phyloP scores from a whole-genome alignment of 2,329 filamentous ascomycete species.

The Alternaria longipes region DNA sequence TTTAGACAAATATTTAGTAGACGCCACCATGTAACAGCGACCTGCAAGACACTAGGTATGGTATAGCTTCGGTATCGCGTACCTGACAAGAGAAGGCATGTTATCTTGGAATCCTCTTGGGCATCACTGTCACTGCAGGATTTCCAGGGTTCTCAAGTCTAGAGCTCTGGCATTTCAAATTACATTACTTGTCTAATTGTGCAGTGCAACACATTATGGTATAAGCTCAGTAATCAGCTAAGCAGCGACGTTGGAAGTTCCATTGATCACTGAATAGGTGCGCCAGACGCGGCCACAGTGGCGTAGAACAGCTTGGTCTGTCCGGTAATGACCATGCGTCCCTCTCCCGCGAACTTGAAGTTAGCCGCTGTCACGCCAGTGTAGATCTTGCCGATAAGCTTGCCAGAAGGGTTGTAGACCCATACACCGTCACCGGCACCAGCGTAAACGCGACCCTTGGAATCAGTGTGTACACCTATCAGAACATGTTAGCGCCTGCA shows the following conservation, averaged over 20 bases:
- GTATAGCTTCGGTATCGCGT: not conserved
- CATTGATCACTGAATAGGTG: constrained; percentile 7
- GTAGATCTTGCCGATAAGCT: constrained; percentile 53
- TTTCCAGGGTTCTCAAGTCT: not conserved
- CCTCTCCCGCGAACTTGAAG: constrained; percentile 36
- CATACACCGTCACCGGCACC: constrained; percentile 62
- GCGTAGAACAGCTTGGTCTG: constrained; percentile 38
- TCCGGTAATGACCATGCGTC: constrained; percentile 36
- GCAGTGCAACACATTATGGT: not conserved
- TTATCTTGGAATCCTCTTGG: not conserved
- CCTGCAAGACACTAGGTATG: not conserved
- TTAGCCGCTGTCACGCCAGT: constrained; percentile 33
- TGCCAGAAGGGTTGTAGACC: constrained; percentile 58
- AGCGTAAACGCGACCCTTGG: constrained; percentile 64
- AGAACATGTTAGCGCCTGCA: constrained; percentile 7
- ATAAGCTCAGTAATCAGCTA: not conserved
- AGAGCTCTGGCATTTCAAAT: not conserved
- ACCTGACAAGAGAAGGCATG: not conserved
- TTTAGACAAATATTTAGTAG: not conserved
- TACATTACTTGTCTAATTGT: constrained; percentile 4
- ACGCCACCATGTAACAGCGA: constrained; percentile 1
- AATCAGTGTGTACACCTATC: constrained; percentile 33
- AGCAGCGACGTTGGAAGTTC: not conserved
- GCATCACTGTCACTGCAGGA: not conserved
- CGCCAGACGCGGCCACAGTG: constrained; percentile 30